phyloP scores from a whole-genome alignment of 2,329 filamentous ascomycete species.

The Fonsecaea multimorphosa region DNA sequence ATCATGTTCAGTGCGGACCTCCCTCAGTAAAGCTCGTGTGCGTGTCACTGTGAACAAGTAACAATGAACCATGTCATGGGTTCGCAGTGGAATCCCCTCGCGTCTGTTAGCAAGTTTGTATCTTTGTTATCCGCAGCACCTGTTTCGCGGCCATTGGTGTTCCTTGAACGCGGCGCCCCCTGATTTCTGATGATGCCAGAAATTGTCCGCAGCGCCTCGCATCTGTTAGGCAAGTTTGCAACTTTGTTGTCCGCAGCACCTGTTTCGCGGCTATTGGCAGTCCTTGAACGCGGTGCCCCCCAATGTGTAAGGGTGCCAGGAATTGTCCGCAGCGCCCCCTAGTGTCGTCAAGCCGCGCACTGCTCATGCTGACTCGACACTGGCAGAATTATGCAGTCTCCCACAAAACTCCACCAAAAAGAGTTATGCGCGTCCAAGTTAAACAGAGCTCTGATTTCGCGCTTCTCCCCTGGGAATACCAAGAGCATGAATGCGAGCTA shows the following conservation, averaged over 20 bases:
- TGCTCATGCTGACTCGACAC: not conserved
- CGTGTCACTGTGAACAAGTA: not conserved
- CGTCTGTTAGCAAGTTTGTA: not conserved
- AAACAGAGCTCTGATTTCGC: no score
- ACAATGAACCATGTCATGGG: not conserved
- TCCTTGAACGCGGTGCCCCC: no score
- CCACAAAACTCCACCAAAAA: not conserved
- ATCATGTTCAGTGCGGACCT: no score
- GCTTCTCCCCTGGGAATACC: not conserved
- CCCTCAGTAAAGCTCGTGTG: not conserved
- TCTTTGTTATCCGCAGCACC: not conserved
- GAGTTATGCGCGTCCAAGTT: not conserved
- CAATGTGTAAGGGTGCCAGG: no score
- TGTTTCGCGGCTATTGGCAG: no score
- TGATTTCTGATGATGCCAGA: not conserved
- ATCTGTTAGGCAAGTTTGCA: not conserved
- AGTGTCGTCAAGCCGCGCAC: not conserved
- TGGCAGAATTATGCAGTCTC: not conserved
- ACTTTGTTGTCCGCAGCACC: no score
- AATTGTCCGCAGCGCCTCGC: no score
- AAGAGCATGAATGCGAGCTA: not conserved
- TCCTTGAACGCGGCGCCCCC: not conserved
- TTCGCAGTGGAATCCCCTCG: no score
- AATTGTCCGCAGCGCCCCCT: no score
- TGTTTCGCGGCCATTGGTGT: not conserved